These are phyloP conservation scores for Populus tomentosa DNA, from an alignment of 441 rosid genomes.

Conservation along the genomic window DNA sequence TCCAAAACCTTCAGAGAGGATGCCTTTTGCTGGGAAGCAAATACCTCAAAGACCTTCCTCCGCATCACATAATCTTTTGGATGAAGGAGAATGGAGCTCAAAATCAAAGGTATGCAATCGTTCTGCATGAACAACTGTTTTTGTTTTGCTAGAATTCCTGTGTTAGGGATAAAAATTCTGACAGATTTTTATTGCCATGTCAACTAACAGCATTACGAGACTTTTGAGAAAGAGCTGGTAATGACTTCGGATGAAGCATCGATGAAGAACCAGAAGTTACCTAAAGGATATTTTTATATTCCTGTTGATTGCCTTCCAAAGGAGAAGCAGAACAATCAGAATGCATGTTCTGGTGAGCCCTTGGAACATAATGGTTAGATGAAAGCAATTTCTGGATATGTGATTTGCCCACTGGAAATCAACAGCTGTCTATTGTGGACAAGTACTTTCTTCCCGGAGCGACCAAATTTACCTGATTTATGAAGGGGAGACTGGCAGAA, in stretches of 20 bases:
- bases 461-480: neutral
- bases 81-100: constrained; percentile 70
- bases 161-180: neutral
- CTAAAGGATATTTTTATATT: constrained; percentile 86
- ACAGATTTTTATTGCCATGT: neutral
- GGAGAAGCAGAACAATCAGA: constrained; percentile 55
- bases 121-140: neutral
- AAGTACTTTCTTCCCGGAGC: constrained; percentile 18
- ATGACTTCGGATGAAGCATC: constrained; percentile 99
- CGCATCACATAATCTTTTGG: constrained; percentile 48
- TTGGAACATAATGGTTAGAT: constrained; percentile 53
- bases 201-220: constrained; percentile 58
- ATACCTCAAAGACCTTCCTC: constrained; percentile 66
- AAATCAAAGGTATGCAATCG: constrained; percentile 51
- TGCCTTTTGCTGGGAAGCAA: constrained; percentile 64
- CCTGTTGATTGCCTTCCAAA: constrained; percentile 80
- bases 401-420: constrained; percentile 6
- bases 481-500: constrained; percentile 10
- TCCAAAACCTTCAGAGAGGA: constrained; percentile 45
- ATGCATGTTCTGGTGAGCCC: constrained; percentile 42
- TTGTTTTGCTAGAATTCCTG: neutral
- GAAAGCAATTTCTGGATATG: constrained; percentile 3
- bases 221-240: constrained; percentile 86
- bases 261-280: constrained; percentile 82
- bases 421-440: neutral